A percentile compares a stretch with the other conserved stretches of the same genome.
Evolutionary conservation across 768 basidiomycete species (phyloP).

Genomic region (Phlebiopsis gigantea): DNA sequence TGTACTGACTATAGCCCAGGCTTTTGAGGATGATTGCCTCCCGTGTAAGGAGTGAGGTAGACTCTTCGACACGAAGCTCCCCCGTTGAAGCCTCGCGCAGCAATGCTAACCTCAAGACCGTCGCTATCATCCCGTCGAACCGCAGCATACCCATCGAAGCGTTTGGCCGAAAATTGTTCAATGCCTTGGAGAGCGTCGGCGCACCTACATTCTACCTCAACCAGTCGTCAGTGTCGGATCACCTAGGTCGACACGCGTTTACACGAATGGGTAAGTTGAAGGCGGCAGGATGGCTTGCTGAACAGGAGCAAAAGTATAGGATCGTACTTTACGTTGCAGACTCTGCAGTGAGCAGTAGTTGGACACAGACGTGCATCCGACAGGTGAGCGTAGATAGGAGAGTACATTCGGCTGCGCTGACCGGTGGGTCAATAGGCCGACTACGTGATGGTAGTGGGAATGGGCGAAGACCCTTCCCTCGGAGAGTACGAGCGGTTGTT

Average conservation of each 20-base stretch:
- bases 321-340: conserved; percentile 96
- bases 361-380: conserved; percentile 97
- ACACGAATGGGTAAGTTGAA: conserved; percentile 96
- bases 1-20: conserved; percentile 30
- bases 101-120: conserved; percentile 89
- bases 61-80: conserved; percentile 49
- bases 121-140: conserved; percentile 85
- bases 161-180: conserved; percentile 85
- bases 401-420: neutral
- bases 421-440: conserved; percentile 54
- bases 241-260: conserved; percentile 93
- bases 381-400: conserved; percentile 49
- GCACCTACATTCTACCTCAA: conserved; percentile 90
- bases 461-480: conserved; percentile 85
- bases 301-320: conserved; percentile 89
- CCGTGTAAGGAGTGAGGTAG: conserved; percentile 81
- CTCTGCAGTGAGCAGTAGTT: conserved; percentile 89
- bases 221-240: conserved; percentile 87
- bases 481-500: conserved; percentile 95
- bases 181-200: conserved; percentile 89
- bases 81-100: conserved; percentile 64
- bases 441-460: conserved; percentile 88
- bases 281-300: conserved; percentile 90
- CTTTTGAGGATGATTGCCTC: conserved; percentile 87
- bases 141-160: conserved; percentile 84